phyloP scores from a whole-genome alignment of 306 rosid species.

The Cucumis melo region DNA sequence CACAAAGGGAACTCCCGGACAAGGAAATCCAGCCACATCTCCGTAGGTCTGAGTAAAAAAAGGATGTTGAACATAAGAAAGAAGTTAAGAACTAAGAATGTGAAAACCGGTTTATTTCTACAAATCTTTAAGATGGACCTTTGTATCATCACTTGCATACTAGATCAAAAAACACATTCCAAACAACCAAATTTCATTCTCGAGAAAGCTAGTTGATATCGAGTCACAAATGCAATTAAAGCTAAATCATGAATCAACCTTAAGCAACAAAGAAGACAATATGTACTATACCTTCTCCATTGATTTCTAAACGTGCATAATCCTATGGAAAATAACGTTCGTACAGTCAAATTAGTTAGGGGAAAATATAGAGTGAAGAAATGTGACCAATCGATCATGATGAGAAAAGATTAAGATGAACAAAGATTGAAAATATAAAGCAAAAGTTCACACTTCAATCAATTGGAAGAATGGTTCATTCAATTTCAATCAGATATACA shows the following conservation, averaged over 20 bases:
- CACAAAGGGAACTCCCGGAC: constrained; percentile 78
- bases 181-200: not conserved
- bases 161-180: not conserved
- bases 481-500: not conserved
- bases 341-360: not conserved
- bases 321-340: not conserved
- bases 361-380: not conserved
- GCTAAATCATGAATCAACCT: not conserved
- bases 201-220: not conserved
- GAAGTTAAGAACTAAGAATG: constrained; percentile 9
- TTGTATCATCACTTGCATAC: not conserved
- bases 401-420: not conserved
- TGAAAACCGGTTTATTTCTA: not conserved
- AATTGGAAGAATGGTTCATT: not conserved
- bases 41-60: constrained; percentile 43
- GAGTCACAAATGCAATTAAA: not conserved
- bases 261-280: not conserved
- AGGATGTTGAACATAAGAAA: constrained; percentile 2
- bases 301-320: not conserved
- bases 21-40: constrained; percentile 67
- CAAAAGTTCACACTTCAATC: not conserved
- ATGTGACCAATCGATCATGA: not conserved
- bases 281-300: not conserved
- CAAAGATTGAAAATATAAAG: not conserved
- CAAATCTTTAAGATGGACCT: not conserved